Conservation (phyloP, 2,329 filamentous ascomycete genomes). For the Geosmithia putterillii region DNA sequence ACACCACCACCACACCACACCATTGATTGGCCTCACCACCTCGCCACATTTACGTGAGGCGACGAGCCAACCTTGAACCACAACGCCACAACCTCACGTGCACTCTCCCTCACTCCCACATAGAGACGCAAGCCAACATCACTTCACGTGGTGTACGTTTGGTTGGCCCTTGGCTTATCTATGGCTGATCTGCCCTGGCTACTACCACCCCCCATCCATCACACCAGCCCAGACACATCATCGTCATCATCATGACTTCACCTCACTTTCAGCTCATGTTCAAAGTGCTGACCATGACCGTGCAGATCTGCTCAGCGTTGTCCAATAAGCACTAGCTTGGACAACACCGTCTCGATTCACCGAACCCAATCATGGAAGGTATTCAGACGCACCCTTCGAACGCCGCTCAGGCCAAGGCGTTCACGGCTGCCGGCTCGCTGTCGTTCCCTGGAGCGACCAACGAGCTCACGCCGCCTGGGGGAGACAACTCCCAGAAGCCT, state of each 20-base stretch:
- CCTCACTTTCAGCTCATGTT: neutral
- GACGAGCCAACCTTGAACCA: neutral
- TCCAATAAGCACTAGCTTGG: conserved; percentile 4
- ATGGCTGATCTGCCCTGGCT: neutral
- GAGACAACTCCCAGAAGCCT: conserved; percentile 32
- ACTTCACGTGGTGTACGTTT: neutral
- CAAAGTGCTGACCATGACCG: neutral
- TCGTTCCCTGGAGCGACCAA: conserved; percentile 79
- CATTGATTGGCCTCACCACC: neutral
- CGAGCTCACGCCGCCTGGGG: conserved; percentile 71
- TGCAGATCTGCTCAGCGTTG: conserved; percentile 22
- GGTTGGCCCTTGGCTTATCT: neutral
- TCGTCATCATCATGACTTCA: neutral
- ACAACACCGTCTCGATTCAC: conserved; percentile 8
- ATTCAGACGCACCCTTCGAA: conserved; percentile 86
- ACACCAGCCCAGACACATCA: neutral
- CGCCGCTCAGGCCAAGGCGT: conserved; percentile 87
- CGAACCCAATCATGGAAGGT: conserved; percentile 58
- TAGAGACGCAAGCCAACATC: neutral
- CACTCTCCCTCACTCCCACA: neutral
- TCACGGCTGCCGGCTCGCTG: conserved; percentile 83
- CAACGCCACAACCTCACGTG: neutral
- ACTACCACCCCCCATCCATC: neutral
- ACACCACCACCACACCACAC: conserved; percentile 5
- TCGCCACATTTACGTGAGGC: neutral